phyloP scores from a whole-genome alignment of 106 monocot species.

The Iris macrosiphon region DNA sequence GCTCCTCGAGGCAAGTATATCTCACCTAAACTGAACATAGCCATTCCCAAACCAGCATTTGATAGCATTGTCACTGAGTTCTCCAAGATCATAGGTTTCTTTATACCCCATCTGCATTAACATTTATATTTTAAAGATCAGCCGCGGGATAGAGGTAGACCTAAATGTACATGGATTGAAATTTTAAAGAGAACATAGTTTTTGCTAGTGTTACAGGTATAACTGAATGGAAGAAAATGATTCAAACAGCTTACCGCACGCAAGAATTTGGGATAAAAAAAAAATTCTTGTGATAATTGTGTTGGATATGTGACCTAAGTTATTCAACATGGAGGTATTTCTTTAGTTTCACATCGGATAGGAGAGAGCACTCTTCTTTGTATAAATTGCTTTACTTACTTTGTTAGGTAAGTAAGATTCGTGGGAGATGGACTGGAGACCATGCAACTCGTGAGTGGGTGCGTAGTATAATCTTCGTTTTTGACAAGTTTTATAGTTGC shows the following conservation, averaged over 20 bases:
- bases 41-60: slow-evolving; percentile 47
- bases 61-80: slow-evolving; percentile 39
- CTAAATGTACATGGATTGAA: neutral
- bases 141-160: neutral
- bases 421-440: too few species aligned
- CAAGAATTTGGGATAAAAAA: neutral
- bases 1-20: too few species aligned
- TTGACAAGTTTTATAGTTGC: too few species aligned
- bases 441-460: too few species aligned
- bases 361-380: too few species aligned
- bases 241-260: neutral
- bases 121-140: neutral
- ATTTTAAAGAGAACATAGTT: neutral
- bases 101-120: slow-evolving; percentile 32
- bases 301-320: too few species aligned
- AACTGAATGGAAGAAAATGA: too few species aligned
- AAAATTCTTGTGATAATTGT: neutral
- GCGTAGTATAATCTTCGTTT: too few species aligned
- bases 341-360: too few species aligned
- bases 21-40: slow-evolving; percentile 59
- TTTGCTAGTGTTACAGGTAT: neutral
- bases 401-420: too few species aligned
- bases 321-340: too few species aligned
- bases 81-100: slow-evolving; percentile 35
- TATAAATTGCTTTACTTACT: too few species aligned